phyloP scores from a whole-genome alignment of 2,329 filamentous ascomycete genomes.

The Macroventuria anomochaeta region DNA sequence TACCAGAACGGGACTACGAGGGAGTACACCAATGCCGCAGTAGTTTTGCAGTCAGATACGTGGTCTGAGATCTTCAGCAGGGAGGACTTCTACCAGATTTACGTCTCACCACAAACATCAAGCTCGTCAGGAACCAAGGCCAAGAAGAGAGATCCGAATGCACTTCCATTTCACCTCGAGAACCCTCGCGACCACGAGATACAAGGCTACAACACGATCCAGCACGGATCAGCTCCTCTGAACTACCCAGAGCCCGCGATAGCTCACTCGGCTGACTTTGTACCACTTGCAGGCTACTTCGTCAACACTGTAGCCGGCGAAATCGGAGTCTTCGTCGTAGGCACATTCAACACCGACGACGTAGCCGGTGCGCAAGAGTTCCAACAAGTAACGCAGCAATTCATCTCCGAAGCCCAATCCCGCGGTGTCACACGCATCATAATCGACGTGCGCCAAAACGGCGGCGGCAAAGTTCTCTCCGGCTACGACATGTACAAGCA shows the following conservation, averaged over 20 bases:
- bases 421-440: constrained; percentile 64
- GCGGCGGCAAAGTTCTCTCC: constrained; percentile 58
- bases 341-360: constrained; percentile 49
- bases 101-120: constrained; percentile 28
- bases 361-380: constrained; percentile 39
- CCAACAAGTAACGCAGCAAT: constrained; percentile 48
- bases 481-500: constrained; percentile 58
- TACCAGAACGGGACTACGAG: constrained; percentile 48
- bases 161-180: constrained; percentile 35
- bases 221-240: constrained; percentile 32
- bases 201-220: constrained; percentile 23
- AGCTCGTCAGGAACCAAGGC: constrained; percentile 18
- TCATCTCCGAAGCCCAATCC: constrained; percentile 57
- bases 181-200: constrained; percentile 41
- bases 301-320: constrained; percentile 51
- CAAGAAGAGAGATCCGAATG: constrained; percentile 35
- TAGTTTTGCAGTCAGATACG: constrained; percentile 27
- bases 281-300: constrained; percentile 56
- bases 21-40: constrained; percentile 40
- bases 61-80: constrained; percentile 47
- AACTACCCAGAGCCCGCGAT: constrained; percentile 49
- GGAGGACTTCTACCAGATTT: constrained; percentile 50
- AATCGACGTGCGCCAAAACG: constrained; percentile 68
- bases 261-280: constrained; percentile 37
- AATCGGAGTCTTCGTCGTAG: constrained; percentile 55